These are phyloP conservation scores for Linum lewisii DNA, from an alignment of 345 rosid genomes.

Conservation along the genomic window DNA sequence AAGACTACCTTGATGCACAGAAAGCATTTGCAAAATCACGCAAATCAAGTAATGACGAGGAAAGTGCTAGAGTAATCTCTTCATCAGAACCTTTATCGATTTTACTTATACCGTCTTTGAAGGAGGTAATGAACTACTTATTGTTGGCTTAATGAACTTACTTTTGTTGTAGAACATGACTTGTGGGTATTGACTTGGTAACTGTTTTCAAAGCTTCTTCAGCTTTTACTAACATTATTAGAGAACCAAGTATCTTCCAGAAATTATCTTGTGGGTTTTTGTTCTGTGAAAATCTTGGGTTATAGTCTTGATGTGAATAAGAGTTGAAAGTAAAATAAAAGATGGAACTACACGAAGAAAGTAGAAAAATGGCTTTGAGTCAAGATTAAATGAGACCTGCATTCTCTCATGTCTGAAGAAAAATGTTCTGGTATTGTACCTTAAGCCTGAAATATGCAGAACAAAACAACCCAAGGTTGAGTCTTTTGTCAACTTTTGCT, in stretches of 20 bases:
- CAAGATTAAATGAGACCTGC: too few species aligned
- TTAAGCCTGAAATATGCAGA: too few species aligned
- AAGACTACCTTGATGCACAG: slow-evolving; percentile 49
- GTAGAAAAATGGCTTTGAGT: too few species aligned
- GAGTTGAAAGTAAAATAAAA: too few species aligned
- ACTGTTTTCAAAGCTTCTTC: too few species aligned
- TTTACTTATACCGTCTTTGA: slow-evolving; percentile 73
- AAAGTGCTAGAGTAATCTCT: slow-evolving; percentile 46
- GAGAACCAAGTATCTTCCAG: background rate
- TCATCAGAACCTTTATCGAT: slow-evolving; percentile 58
- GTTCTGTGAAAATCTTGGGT: background rate
- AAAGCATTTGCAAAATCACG: slow-evolving; percentile 41
- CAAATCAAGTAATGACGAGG: slow-evolving; percentile 59
- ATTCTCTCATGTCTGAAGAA: too few species aligned
- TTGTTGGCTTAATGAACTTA: background rate
- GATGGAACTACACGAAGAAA: too few species aligned
- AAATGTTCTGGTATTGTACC: too few species aligned
- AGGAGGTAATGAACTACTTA: slow-evolving; percentile 52
- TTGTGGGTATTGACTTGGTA: slow-evolving; percentile 7
- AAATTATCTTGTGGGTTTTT: background rate
- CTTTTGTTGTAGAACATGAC: background rate
- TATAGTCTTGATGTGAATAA: too few species aligned
- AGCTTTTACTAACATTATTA: too few species aligned
- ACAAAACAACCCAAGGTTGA: too few species aligned
- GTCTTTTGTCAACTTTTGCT: too few species aligned